Base-by-base conservation (phyloP, 2,329 filamentous ascomycete genomes). In the Teratosphaeria viscida region DNA sequence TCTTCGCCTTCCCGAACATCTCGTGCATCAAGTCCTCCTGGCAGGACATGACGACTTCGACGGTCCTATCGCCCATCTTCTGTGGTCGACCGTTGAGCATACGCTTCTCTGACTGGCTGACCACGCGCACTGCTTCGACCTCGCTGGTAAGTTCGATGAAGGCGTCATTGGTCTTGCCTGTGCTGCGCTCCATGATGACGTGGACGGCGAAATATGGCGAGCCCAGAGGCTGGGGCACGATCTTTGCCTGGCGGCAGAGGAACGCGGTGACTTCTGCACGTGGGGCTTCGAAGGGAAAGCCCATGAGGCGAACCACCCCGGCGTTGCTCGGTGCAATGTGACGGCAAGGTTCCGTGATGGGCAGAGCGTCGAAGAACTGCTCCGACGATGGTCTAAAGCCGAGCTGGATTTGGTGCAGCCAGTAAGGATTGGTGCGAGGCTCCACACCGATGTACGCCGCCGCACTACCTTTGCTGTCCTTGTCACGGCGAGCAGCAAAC, bases 141-240 rank as follows among this genome's bases (percentile, higher is more conserved):
- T 59, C 55, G 19, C 62, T 68, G n/a, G 66, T 61, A 39, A 82
- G 74, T 59, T 83, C 80, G 47, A 81, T 73, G 63, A 74, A 83
- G 61, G 75, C 78, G 57, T 82, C 79, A 75, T 79, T 79, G 0
- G 80, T 82, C 71, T 82, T 82, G 19, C 78, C 79, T n/a, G 79
- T 81, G 26, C 77, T 75, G 26, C 80, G 78, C 62, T 83, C 81
- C 80, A 82, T 82, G 60, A 82, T 79, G 62, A 83, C 80, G 63
- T 82, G 81, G n/a, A 82, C 72, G 0, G 79, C 72, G 52, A 72
- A 76, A 32, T 77, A 79, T 5, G 71, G 63, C 5, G 68, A 64
- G 32, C 68, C 67, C 6, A 35, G 39, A 4, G 69, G 68, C 61
- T 65, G 61, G 29, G 68, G 64, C 19, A 78, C 64, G 39, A 77